Evolutionary conservation across 169 alveolate genomes (phyloP).

Genomic region (Neospora caninum): DNA sequence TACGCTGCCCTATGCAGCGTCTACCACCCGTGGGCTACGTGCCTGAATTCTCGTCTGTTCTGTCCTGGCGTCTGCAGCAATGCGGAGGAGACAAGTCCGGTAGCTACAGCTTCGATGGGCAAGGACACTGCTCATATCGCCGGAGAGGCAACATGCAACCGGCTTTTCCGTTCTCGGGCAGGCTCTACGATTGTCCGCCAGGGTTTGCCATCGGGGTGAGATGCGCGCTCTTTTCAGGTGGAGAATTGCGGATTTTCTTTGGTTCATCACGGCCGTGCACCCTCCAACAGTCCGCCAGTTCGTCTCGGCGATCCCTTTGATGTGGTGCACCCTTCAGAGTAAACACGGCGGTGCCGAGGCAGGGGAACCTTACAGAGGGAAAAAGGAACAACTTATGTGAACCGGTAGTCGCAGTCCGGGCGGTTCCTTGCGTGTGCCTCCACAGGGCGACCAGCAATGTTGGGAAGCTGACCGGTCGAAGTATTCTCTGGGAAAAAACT

Average conservation of each 20-base stretch:
- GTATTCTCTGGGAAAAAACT: not conserved
- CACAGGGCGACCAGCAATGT: not conserved
- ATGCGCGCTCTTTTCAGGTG: not conserved
- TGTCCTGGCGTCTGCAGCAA: not conserved
- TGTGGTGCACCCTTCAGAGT: too few species aligned
- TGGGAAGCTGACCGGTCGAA: not conserved
- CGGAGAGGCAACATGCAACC: slow-evolving; percentile 2
- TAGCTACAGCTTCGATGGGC: not conserved
- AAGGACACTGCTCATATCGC: not conserved
- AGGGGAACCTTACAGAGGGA: too few species aligned
- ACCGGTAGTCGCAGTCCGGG: too few species aligned
- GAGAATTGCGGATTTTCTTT: not conserved
- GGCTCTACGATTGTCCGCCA: not conserved
- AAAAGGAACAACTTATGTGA: too few species aligned
- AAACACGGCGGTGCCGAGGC: too few species aligned
- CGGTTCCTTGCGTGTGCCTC: not conserved
- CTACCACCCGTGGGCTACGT: too few species aligned
- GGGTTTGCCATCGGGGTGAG: slow-evolving; percentile 3
- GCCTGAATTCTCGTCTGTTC: too few species aligned
- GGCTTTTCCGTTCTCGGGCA: not conserved
- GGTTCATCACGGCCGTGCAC: too few species aligned
- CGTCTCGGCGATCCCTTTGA: too few species aligned
- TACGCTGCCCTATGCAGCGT: too few species aligned
- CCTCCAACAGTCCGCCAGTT: too few species aligned
- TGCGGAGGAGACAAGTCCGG: slow-evolving; percentile 4